Conservation (phyloP, 371 early-diverging fungal genomes). For the Mortierella sp. region DNA sequence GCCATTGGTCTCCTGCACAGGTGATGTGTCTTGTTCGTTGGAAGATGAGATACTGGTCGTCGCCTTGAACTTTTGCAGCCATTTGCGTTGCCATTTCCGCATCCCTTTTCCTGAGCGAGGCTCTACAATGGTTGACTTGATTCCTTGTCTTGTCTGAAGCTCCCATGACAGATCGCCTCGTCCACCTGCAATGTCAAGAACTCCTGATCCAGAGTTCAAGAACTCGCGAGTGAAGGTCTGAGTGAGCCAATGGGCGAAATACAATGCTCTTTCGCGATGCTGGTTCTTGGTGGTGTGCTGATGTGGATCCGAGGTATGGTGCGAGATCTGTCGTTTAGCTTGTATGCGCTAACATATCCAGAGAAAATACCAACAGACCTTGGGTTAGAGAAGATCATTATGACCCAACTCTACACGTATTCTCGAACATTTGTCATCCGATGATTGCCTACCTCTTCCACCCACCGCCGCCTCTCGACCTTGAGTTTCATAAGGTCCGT, state of each 20-base stretch:
- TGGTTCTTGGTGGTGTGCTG: conserved; percentile 58
- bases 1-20: too few species aligned
- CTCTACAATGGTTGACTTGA: conserved; percentile 63
- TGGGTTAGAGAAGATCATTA: not conserved
- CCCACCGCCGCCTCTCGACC: conserved; percentile 52
- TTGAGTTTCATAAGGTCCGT: conserved; percentile 38
- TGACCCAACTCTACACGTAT: not conserved
- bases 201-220: conserved; percentile 40
- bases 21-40: too few species aligned
- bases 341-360: conserved; percentile 39
- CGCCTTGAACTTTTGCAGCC: conserved; percentile 51
- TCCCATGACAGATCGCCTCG: conserved; percentile 68
- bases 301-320: conserved; percentile 64
- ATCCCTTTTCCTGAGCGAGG: conserved; percentile 60
- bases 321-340: conserved; percentile 52
- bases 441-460: conserved; percentile 54
- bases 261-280: conserved; percentile 62
- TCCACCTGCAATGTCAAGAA: conserved; percentile 71
- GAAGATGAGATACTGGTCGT: not conserved
- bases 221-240: conserved; percentile 53
- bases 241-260: conserved; percentile 65
- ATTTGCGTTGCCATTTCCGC: conserved; percentile 60
- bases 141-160: conserved; percentile 57
- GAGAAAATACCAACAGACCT: not conserved
- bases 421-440: not conserved